Evolutionary conservation across 306 rosid species (phyloP), one percentile per base, ranked within the genome.

Genomic region (Gynostemma pentaphyllum): DNA sequence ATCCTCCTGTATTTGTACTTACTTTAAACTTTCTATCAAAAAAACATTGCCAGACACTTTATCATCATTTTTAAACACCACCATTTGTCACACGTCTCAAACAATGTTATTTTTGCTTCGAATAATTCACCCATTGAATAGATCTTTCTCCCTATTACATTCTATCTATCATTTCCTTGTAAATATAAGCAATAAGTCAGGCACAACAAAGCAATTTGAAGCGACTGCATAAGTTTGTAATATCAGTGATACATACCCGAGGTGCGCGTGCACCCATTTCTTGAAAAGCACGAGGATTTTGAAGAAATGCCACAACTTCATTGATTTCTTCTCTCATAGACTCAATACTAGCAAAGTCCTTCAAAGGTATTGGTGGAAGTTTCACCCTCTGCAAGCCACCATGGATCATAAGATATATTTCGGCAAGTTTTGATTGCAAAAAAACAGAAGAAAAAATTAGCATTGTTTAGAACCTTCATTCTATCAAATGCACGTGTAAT

Each of bases 231-330:
- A 39, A n/a, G n/a, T n/a, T n/a, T 22, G 19, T 22, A 60, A 30
- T 44, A 60, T 60, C 48, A 11, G 21, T 60, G 26, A 21, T 75
- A 71, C 89, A 59, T 88, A 91, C 98, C 83, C 96, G 89, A 80
- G 96, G 96, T 65, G 98, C 95, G 70, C 80, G 82, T 1, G 96
- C 98, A 72, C 98, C 98, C 92, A 91, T 91, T 69, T 91, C 95
- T 81, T 88, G 83, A 69, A 91, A 91, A 14, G 98, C 98, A 55
- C 67, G 70, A 32, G 98, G 96, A 79, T 91, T 91, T 76, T 79
- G 90, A 60, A 91, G 84, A 82, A 91, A 91, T 63, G 89, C 75
- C 70, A 91, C 96, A 72, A 91, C 95, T 80, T 91, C 98, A 67
- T 84, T 85, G 59, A 91, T 88, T 79, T 91, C 98, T 79, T 91